Percentiles rank a stretch among this genome's conserved stretches.
Evolutionary conservation across 257 asterid genomes (phyloP).

Genomic region (Ehretia macrophylla): DNA sequence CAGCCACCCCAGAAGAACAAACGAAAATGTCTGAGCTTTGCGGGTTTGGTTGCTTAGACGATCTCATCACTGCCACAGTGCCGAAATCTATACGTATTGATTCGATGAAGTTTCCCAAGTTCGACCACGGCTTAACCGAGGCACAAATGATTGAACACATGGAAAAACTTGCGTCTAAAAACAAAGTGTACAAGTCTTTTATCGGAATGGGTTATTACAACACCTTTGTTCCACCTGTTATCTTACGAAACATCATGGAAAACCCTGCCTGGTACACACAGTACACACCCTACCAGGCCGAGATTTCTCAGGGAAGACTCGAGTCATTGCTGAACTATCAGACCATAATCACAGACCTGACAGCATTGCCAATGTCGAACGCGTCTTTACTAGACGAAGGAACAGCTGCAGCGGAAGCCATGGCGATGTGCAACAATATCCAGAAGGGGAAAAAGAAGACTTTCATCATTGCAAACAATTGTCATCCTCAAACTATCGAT

Average conservation of each 20-base stretch:
- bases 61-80: slow-evolving; percentile 84
- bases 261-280: slow-evolving; percentile 99
- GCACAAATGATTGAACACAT: slow-evolving; percentile 85
- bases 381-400: slow-evolving; percentile 95
- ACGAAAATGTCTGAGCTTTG: slow-evolving; percentile 67
- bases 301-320: slow-evolving; percentile 92
- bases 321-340: slow-evolving; percentile 85
- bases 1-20: slow-evolving; percentile 91
- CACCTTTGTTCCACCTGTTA: slow-evolving; percentile 88
- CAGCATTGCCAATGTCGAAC: slow-evolving; percentile 94
- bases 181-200: slow-evolving; percentile 70
- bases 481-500: slow-evolving; percentile 96
- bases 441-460: slow-evolving; percentile 86
- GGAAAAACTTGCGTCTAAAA: slow-evolving; percentile 67
- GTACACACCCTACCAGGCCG: slow-evolving; percentile 98
- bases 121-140: slow-evolving; percentile 79
- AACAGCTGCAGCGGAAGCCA: slow-evolving; percentile 98
- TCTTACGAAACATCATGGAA: slow-evolving; percentile 80
- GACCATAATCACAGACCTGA: slow-evolving; percentile 86
- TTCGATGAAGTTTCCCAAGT: slow-evolving; percentile 61
- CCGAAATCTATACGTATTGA: slow-evolving; percentile 76
- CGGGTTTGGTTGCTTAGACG: slow-evolving; percentile 57
- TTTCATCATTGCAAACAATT: slow-evolving; percentile 77
- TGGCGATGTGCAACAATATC: slow-evolving; percentile 98
- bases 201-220: slow-evolving; percentile 96